These are phyloP conservation scores for Venturia carpophila DNA, from an alignment of 2,329 filamentous ascomycete species.

Conservation along the genomic window DNA sequence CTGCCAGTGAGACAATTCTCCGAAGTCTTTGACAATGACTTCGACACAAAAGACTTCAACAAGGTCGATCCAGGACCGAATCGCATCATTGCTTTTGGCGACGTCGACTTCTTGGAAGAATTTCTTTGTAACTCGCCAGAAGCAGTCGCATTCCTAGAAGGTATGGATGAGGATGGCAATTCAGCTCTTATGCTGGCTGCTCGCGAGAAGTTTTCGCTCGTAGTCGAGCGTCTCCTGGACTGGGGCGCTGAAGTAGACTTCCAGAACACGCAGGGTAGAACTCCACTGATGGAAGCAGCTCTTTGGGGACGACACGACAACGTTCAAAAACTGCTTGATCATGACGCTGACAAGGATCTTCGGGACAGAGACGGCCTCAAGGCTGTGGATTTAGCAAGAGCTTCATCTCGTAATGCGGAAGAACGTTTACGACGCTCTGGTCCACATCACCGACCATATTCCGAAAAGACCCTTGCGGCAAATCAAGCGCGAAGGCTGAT, in stretches of 20 bases:
- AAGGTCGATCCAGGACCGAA: conserved; percentile 7
- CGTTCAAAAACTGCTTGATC: background rate
- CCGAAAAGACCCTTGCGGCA: background rate
- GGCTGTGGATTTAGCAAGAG: conserved; percentile 10
- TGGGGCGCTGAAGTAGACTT: conserved; percentile 9
- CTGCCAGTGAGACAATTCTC: background rate
- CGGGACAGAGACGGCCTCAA: conserved; percentile 1
- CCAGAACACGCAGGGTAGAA: background rate
- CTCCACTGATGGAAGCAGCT: conserved; percentile 13
- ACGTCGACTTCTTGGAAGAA: background rate
- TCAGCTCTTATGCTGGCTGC: conserved; percentile 7
- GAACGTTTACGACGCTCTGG: conserved; percentile 1
- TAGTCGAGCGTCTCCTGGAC: conserved; percentile 1
- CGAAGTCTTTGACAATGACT: background rate
- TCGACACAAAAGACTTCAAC: background rate
- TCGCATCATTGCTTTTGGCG: conserved; percentile 1
- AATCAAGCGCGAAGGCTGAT: background rate
- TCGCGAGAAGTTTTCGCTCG: background rate
- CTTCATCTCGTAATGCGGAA: background rate
- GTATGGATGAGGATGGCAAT: conserved; percentile 10
- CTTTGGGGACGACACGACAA: conserved; percentile 13
- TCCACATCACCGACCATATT: background rate
- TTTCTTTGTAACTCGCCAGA: conserved; percentile 8
- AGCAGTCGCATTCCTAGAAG: conserved; percentile 3
- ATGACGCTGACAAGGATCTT: conserved; percentile 12